Conservation (phyloP, 345 rosid species). For the Limnanthes douglasii region DNA sequence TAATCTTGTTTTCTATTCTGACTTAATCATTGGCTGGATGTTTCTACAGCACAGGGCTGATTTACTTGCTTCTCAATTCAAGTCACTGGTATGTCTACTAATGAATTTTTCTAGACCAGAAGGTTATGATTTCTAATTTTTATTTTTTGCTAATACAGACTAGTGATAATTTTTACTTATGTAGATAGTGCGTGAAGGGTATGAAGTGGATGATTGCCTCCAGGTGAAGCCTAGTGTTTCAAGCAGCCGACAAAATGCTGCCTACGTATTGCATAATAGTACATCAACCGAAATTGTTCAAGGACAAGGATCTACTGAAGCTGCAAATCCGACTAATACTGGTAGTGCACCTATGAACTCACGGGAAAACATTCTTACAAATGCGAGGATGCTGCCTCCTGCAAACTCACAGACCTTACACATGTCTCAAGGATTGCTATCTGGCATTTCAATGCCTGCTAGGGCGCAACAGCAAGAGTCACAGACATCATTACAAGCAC, state of each 20-base stretch:
- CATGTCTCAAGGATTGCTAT: constrained; percentile 53
- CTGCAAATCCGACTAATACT: constrained; percentile 27
- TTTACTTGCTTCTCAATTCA: constrained; percentile 60
- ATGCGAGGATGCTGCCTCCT: constrained; percentile 60
- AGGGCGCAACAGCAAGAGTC: constrained; percentile 47
- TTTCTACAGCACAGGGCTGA: constrained; percentile 65
- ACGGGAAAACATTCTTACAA: constrained; percentile 31
- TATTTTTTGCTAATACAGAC: no score
- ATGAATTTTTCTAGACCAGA: no score
- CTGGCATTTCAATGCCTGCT: constrained; percentile 54
- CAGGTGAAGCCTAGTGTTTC: constrained; percentile 33
- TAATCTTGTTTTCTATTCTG: constrained; percentile 9
- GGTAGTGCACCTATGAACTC: constrained; percentile 30
- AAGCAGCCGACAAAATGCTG: constrained; percentile 34
- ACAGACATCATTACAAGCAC: constrained; percentile 36
- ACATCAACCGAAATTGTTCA: constrained; percentile 42
- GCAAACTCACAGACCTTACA: constrained; percentile 56
- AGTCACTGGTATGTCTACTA: constrained; percentile 57
- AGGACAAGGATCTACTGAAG: constrained; percentile 40
- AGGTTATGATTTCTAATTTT: no score
- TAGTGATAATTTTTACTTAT: constrained; percentile 14
- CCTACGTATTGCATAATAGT: constrained; percentile 30
- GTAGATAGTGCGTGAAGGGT: constrained; percentile 72
- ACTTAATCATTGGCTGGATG: constrained; percentile 15
- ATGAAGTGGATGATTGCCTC: constrained; percentile 32